Evolutionary conservation across 2,329 filamentous ascomycete species (phyloP).

Genomic region (Plenodomus lindquistii): DNA sequence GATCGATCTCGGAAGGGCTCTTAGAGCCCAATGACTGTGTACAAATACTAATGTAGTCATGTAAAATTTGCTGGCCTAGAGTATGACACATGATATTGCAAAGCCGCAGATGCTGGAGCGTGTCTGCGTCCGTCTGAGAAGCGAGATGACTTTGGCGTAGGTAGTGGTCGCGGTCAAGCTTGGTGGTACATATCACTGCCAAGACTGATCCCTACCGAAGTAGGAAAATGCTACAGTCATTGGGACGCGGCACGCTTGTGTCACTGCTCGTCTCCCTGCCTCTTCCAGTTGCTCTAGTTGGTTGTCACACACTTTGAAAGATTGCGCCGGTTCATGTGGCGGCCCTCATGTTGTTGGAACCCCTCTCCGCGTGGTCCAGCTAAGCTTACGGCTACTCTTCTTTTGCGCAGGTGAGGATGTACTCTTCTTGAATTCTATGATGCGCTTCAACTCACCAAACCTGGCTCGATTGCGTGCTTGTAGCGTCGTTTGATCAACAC

Average conservation of each 20-base stretch:
- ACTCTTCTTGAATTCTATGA: constrained; percentile 6
- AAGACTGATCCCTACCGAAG: neutral
- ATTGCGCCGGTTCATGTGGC: too few species aligned
- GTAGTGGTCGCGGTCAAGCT: neutral
- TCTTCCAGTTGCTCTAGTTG: too few species aligned
- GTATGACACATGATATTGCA: too few species aligned
- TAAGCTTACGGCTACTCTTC: neutral
- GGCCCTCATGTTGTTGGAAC: neutral
- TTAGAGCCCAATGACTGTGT: too few species aligned
- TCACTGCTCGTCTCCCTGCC: neutral
- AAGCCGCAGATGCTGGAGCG: too few species aligned
- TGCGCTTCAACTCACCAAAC: constrained; percentile 15
- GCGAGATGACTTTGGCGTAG: too few species aligned
- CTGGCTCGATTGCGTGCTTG: constrained; percentile 5
- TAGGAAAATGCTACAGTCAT: neutral
- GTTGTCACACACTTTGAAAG: too few species aligned
- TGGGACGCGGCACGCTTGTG: neutral
- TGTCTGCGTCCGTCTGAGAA: too few species aligned
- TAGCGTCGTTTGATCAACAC: constrained; percentile 14
- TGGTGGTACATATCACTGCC: neutral
- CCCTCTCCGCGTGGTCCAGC: neutral
- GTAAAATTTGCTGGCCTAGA: too few species aligned
- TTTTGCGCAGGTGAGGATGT: neutral
- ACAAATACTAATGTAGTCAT: too few species aligned
- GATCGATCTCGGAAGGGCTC: too few species aligned